A percentile compares a stretch with the other conserved stretches of the same genome.
These are phyloP conservation scores for Botrytis fabae DNA, from an alignment of 2,329 filamentous ascomycete genomes.

Conservation along the genomic window DNA sequence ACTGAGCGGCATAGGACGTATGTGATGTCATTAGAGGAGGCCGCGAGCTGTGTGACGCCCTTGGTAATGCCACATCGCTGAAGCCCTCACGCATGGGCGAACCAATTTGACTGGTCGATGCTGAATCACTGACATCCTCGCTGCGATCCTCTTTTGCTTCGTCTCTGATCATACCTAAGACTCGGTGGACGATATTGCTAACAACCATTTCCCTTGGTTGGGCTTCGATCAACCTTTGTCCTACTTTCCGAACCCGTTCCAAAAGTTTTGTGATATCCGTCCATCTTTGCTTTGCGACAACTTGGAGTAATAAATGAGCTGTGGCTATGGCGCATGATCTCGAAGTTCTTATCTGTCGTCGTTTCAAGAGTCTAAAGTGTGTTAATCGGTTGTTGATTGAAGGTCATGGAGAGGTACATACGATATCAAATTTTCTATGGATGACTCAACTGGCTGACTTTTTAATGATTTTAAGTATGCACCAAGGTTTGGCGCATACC, in stretches of 20 bases:
- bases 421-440: constrained; percentile 82
- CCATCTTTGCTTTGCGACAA: constrained; percentile 80
- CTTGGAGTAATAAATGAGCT: constrained; percentile 80
- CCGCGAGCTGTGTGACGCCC: constrained; percentile 43
- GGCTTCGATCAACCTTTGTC: constrained; percentile 72
- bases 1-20: constrained; percentile 62
- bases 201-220: constrained; percentile 90
- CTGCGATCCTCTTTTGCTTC: constrained; percentile 82
- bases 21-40: constrained; percentile 63
- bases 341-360: constrained; percentile 84
- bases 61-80: constrained; percentile 27
- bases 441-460: constrained; percentile 72
- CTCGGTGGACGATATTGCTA: constrained; percentile 88
- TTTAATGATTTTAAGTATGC: constrained; percentile 80
- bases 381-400: constrained; percentile 26
- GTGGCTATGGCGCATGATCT: constrained; percentile 90
- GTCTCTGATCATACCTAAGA: constrained; percentile 87
- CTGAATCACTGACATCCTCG: constrained; percentile 45
- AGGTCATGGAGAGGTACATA: constrained; percentile 43
- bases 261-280: constrained; percentile 77
- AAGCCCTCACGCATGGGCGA: constrained; percentile 34
- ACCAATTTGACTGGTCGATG: constrained; percentile 36
- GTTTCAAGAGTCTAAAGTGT: constrained; percentile 68
- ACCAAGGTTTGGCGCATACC: constrained; percentile 70
- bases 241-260: constrained; percentile 75